Percentiles rank a stretch among this genome's conserved stretches.
Conservation (phyloP, 176 grass and related monocot genomes). For the Calamus simplicifolius region DNA sequence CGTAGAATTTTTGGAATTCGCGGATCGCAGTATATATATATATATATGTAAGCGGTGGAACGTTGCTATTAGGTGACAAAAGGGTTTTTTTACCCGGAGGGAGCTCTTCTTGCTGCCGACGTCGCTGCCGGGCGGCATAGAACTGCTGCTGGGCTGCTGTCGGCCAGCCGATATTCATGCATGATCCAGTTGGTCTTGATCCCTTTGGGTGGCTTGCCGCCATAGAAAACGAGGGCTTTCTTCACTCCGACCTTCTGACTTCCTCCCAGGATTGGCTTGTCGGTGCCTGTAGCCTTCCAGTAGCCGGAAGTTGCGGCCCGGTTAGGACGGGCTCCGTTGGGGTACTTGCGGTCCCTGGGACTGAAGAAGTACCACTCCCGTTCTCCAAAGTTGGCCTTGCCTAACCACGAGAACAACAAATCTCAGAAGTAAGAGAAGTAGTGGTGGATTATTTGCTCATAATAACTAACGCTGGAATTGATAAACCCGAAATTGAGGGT, state of each 20-base stretch:
- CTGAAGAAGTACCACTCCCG: slow-evolving; percentile 98
- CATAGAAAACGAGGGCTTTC: slow-evolving; percentile 92
- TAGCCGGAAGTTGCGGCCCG: slow-evolving; percentile 82
- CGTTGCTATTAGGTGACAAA: neutral
- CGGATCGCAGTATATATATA: neutral
- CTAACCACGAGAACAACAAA: slow-evolving; percentile 22
- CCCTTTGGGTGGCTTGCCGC: slow-evolving; percentile 59
- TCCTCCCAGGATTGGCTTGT: slow-evolving; percentile 57
- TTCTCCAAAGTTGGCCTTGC: slow-evolving; percentile 76
- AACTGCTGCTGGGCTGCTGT: slow-evolving; percentile 12
- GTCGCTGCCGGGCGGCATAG: neutral
- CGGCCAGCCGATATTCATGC: slow-evolving; percentile 39
- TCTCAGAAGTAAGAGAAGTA: no score
- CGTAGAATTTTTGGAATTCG: neutral
- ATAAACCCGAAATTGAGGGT: neutral
- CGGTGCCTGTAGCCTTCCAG: slow-evolving; percentile 96
- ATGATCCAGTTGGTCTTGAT: slow-evolving; percentile 59
- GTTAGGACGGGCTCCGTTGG: slow-evolving; percentile 78
- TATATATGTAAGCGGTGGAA: neutral
- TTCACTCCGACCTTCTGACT: slow-evolving; percentile 77
- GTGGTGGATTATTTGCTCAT: neutral
- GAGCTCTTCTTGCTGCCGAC: slow-evolving; percentile 30
- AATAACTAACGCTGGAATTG: neutral
- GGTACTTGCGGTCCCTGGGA: slow-evolving; percentile 90
- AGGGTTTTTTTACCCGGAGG: slow-evolving; percentile 50